A percentile compares a stretch with the other conserved stretches of the same genome.
Evolutionary conservation across 2,329 filamentous ascomycete genomes (phyloP).

Genomic region (Fusarium temperatum): DNA sequence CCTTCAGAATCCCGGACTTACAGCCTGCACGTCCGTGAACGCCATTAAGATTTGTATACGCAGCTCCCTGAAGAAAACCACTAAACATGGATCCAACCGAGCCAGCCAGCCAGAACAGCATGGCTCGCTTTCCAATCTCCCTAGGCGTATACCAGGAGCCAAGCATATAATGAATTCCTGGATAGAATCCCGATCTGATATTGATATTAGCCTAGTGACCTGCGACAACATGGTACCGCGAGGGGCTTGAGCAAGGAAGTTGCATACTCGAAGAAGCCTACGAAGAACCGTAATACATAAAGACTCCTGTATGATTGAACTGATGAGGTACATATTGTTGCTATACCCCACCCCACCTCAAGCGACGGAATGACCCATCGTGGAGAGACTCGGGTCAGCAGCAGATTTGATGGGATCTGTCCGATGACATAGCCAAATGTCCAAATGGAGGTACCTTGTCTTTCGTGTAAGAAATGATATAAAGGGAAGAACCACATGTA

Average conservation of each 20-base stretch:
- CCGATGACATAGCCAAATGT: conserved; percentile 39
- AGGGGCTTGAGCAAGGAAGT: rapidly evolving
- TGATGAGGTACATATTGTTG: conserved; percentile 5
- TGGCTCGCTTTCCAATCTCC: conserved; percentile 34
- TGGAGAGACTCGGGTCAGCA: conserved; percentile 23
- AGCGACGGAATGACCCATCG: conserved; percentile 11
- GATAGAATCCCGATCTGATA: conserved; percentile 61
- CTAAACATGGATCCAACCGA: conserved; percentile 19
- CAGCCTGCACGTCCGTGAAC: conserved; percentile 23
- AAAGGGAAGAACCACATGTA: too few species aligned
- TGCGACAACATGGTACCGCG: neutral
- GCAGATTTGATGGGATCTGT: conserved; percentile 40
- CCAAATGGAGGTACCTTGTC: conserved; percentile 20
- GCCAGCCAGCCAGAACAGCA: conserved; percentile 33
- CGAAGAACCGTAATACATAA: conserved; percentile 24
- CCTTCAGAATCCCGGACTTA: rapidly evolving
- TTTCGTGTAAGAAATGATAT: neutral
- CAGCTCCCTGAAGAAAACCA: conserved; percentile 31
- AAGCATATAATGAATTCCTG: conserved; percentile 40
- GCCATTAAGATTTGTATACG: conserved; percentile 23
- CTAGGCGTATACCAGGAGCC: conserved; percentile 36
- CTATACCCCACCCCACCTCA: conserved; percentile 20
- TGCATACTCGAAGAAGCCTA: conserved; percentile 32
- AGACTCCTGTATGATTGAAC: conserved; percentile 12
- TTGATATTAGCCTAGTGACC: conserved; percentile 43